Percentiles rank a stretch among this genome's conserved stretches.
These are phyloP conservation scores for Heliocybe sulcata DNA, from an alignment of 1,284 basidiomycete genomes.

Conservation along the genomic window DNA sequence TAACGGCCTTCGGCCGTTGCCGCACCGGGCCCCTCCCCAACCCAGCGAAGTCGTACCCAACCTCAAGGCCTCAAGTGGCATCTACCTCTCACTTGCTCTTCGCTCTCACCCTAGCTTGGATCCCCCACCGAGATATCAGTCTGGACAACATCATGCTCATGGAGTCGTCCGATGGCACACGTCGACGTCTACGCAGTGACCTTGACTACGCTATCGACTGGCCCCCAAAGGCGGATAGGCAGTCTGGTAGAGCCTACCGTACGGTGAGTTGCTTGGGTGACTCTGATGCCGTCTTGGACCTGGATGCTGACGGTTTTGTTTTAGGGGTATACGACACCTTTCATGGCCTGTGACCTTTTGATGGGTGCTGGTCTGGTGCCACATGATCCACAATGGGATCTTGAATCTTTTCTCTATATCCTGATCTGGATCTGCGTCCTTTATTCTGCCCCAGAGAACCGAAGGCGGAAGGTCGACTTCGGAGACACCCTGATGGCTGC, in stretches of 20 bases:
- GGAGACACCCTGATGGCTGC: neutral
- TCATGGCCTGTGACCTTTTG: neutral
- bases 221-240: neutral
- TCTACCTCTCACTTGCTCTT: slow-evolving; percentile 2
- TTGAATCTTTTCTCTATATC: slow-evolving; percentile 5
- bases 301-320: neutral
- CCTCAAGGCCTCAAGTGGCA: too few species aligned
- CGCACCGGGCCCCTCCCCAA: too few species aligned
- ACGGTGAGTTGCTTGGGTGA: neutral
- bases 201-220: neutral
- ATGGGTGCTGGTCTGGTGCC: neutral
- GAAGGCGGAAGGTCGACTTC: neutral
- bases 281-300: neutral
- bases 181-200: neutral
- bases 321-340: neutral
- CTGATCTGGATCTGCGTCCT: slow-evolving; percentile 5
- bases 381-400: neutral
- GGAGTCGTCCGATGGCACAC: neutral
- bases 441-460: neutral
- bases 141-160: neutral
- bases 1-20: too few species aligned
- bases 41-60: too few species aligned
- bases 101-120: slow-evolving; percentile 6
- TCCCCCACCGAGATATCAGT: neutral
- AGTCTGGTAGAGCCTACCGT: neutral